These are phyloP conservation scores for Ophiocordyceps australis DNA, from an alignment of 2,329 filamentous ascomycete species.

Conservation along the genomic window DNA sequence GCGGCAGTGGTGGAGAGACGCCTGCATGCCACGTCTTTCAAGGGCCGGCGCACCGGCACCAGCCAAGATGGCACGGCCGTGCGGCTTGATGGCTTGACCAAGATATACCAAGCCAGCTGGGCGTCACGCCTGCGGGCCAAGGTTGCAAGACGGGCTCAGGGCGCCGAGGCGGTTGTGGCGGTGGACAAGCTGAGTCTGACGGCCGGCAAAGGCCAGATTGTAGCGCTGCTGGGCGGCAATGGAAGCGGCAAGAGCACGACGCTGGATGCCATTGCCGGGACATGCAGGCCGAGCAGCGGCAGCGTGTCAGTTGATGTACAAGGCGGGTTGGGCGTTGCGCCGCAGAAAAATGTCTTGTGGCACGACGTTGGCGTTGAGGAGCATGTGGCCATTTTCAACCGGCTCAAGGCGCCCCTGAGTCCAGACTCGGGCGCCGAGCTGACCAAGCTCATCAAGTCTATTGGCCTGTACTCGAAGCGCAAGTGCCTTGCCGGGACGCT, in stretches of 20 bases:
- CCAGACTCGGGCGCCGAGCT: constrained; percentile 40
- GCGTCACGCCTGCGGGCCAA: constrained; percentile 34
- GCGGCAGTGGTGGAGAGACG: constrained; percentile 56
- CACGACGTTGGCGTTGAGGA: constrained; percentile 73
- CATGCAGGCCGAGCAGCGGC: constrained; percentile 60
- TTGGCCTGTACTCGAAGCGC: constrained; percentile 61
- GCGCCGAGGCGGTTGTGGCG: constrained; percentile 49
- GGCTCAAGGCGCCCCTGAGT: constrained; percentile 48
- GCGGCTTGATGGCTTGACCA: constrained; percentile 54
- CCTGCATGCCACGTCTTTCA: constrained; percentile 57
- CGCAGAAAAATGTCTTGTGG: constrained; percentile 91
- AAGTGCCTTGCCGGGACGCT: constrained; percentile 57
- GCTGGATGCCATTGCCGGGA: constrained; percentile 69
- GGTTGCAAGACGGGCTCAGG: constrained; percentile 13
- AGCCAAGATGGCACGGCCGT: constrained; percentile 34
- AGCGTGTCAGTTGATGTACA: constrained; percentile 60
- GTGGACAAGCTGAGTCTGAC: constrained; percentile 57
- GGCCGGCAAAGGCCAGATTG: constrained; percentile 62
- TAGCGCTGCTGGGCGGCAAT: constrained; percentile 76
- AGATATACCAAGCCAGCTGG: constrained; percentile 53
- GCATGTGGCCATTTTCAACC: constrained; percentile 71
- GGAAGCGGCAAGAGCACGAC: constrained; percentile 85
- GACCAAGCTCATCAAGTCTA: constrained; percentile 41
- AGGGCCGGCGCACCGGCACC: constrained; percentile 31
- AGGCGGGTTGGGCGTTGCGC: constrained; percentile 70